Conservation (phyloP, 495 filamentous ascomycete species). For the Penicillium turbatum region DNA sequence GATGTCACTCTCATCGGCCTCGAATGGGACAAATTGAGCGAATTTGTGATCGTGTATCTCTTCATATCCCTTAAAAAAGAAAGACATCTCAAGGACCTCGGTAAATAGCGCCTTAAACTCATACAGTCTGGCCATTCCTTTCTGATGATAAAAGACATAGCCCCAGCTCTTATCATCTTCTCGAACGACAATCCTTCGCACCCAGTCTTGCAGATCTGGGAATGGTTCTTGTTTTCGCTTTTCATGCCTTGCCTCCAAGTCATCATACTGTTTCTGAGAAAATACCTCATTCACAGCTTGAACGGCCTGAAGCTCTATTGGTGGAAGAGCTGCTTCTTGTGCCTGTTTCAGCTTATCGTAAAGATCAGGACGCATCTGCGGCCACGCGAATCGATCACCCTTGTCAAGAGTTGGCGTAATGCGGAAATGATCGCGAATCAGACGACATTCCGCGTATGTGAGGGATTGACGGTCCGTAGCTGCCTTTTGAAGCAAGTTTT, state of each 20-base stretch:
- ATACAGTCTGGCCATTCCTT: no score
- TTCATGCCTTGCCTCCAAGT: neutral
- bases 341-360: neutral
- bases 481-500: constrained; percentile 2
- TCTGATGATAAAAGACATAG: constrained; percentile 2
- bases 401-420: neutral
- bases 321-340: neutral
- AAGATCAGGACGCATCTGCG: neutral
- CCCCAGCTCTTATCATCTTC: constrained; percentile 7
- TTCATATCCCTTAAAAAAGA: neutral
- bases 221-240: neutral
- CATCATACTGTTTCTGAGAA: neutral
- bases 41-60: constrained; percentile 4
- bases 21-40: constrained; percentile 1
- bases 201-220: neutral
- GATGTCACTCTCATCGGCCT: neutral
- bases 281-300: neutral
- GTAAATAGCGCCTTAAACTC: neutral
- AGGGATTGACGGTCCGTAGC: neutral
- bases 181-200: constrained; percentile 1
- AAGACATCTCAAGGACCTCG: neutral
- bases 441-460: constrained; percentile 8
- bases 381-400: neutral
- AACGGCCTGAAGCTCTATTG: neutral
- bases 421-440: neutral